Evolutionary conservation across 495 filamentous ascomycete species (phyloP).

Genomic region (Talaromyces ruber): DNA sequence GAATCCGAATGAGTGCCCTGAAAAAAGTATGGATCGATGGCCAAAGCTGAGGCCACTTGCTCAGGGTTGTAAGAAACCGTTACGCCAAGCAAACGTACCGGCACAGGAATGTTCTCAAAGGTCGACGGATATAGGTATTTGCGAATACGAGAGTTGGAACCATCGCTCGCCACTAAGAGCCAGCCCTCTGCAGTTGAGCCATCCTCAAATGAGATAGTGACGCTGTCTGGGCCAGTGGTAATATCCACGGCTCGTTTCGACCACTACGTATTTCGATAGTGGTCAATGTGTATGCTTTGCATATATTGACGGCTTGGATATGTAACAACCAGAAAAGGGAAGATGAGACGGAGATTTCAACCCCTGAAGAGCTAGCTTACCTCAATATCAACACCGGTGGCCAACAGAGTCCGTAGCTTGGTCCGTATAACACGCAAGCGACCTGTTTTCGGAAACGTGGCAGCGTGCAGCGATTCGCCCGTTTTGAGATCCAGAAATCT

Average conservation of each 20-base stretch:
- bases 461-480: slow-evolving; percentile 28
- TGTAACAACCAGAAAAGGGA: not conserved
- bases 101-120: slow-evolving; percentile 4
- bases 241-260: slow-evolving; percentile 1
- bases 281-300: not conserved
- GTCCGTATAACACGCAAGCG: slow-evolving; percentile 43
- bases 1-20: slow-evolving; percentile 50
- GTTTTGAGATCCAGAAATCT: slow-evolving; percentile 45
- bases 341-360: not conserved
- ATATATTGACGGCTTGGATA: not conserved
- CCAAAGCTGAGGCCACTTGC: slow-evolving; percentile 30
- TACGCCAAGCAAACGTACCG: slow-evolving; percentile 5
- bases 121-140: slow-evolving; percentile 15
- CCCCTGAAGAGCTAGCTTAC: slow-evolving; percentile 9
- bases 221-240: slow-evolving; percentile 12
- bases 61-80: slow-evolving; percentile 22
- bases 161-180: slow-evolving; percentile 50
- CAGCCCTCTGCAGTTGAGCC: slow-evolving; percentile 35
- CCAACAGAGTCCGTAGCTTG: slow-evolving; percentile 36
- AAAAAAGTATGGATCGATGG: slow-evolving; percentile 52
- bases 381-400: slow-evolving; percentile 38
- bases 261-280: not conserved
- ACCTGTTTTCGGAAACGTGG: slow-evolving; percentile 34
- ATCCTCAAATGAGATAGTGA: slow-evolving; percentile 44
- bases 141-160: slow-evolving; percentile 38